These are phyloP conservation scores for Globisporangium echinulatum DNA, from an alignment of 352 stramenopile species.

Conservation along the genomic window DNA sequence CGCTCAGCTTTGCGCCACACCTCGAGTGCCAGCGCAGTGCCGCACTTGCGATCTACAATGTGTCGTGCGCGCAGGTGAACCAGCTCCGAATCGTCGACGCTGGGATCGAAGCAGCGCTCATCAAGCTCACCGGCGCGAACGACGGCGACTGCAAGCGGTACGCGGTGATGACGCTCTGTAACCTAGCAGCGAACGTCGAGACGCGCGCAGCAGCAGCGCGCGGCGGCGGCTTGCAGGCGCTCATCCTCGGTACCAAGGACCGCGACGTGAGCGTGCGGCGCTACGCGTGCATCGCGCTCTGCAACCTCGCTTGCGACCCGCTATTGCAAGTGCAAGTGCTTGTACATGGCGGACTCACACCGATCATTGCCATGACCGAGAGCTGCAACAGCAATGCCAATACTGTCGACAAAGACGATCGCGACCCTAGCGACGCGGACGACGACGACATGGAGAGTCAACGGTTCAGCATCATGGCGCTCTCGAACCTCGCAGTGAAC, in stretches of 20 bases:
- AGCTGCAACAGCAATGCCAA: neutral
- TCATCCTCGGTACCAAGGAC: conserved; percentile 87
- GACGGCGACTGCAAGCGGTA: conserved; percentile 93
- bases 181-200: conserved; percentile 92
- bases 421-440: no score
- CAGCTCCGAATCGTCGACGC: conserved; percentile 87
- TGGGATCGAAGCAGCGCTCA: conserved; percentile 83
- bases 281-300: conserved; percentile 94
- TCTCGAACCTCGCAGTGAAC: conserved; percentile 93
- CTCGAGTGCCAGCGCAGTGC: conserved; percentile 89
- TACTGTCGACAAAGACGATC: no score
- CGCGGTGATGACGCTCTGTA: conserved; percentile 93
- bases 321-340: conserved; percentile 90
- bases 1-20: conserved; percentile 71
- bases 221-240: conserved; percentile 88
- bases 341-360: conserved; percentile 88
- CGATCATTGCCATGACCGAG: conserved; percentile 81
- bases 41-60: conserved; percentile 92
- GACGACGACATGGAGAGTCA: conserved; percentile 77
- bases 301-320: conserved; percentile 91
- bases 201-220: conserved; percentile 82
- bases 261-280: conserved; percentile 73
- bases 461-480: conserved; percentile 91
- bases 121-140: conserved; percentile 70
- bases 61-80: conserved; percentile 90